Evolutionary conservation across 2,329 filamentous ascomycete genomes (phyloP), one percentile per base, ranked within the genome.

Genomic region (Rachicladosporium sp.): DNA sequence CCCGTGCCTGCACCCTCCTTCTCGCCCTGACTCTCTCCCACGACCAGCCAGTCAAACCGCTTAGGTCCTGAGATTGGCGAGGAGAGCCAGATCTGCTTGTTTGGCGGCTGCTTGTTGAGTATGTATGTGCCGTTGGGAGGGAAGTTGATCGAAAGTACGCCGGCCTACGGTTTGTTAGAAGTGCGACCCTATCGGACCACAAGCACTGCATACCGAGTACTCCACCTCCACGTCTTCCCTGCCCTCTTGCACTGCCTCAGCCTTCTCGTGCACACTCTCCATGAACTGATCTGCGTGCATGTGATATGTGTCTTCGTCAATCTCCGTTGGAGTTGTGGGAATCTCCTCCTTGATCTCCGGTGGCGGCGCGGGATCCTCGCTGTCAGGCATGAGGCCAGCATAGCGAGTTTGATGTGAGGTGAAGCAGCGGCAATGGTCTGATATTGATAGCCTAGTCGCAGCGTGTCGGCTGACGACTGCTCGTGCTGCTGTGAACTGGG

Each of bases 91-190:
- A 98, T 94, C 55, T 80, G 91, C 69, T 87, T 91, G 70, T 95
- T 96, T 12, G 89, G 87, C 0, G 91, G 91, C 62, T 98, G 91
- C 64, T 98, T 98, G 74, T 98, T 98, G 65, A 98, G 74, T 44
- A 98, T 84, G 58, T 93, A 98, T 23, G 77, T 89, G 46, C 88
- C 87, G 37, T 76, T 68, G 9, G 71, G 67, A 1, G 77, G 75
- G 51, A 84, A 76, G 5, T 67, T 70, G 54, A 96, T 70, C 46
- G 79, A 87, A 51, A 96, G 71, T 41, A 96, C 87, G 40, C 91
- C 89, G 39, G 85, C 75, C 88, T 95, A 52, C 27, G 10, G 33
- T 11, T 12, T 23, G 21, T n/a, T 11, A 35, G 44, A 13, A 44
- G 43, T 27, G 23, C 23, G 33, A 8, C 12, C 23, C 8, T 33